Evolutionary conservation across 768 basidiomycete genomes (phyloP), one percentile per base, ranked within the genome.

Genomic region (Filobasidium floriforme): DNA sequence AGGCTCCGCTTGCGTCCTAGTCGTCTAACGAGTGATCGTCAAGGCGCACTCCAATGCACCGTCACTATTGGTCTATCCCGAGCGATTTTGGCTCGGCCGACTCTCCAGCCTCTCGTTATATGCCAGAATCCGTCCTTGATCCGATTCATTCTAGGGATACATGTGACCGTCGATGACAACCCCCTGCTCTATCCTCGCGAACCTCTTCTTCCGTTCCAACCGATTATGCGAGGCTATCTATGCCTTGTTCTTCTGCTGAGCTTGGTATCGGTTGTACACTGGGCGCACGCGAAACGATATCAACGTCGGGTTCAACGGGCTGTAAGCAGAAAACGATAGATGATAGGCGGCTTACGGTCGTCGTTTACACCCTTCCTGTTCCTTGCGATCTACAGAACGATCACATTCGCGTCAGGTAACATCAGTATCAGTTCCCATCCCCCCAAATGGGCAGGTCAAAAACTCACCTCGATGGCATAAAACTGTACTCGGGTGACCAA

Each of bases 361-460:
- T 93, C 90, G 78, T 99, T 99, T 59, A 98, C 83, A 1, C 92
- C 92, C 0, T 90, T 83, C 65, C 87, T 82, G 81, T 97, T 98
- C 66, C 96, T 86, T 11, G 91, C 85, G 77, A 99, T 93, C 89
- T 96, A 61, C 26, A 14, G 41, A 59, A 66, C 51, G 26, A 24
- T 37, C 44, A 12, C 22, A 28, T 55, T 57, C 22, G 61, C 55
- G 19, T 7, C 29, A 46, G n/a, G 3, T 26, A 9, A n/a, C 32
- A 15, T 28, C 28, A 54, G 18, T 7, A 26, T 26, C 7, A 41
- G n/a, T 15, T n/a, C 15, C 26, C 10, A 41, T 55, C 1, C 12
- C 18, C 41, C 3, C 29, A 49, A 14, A 49, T 18, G 7, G 2
- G 19, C 22, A 41, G 57, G 24, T 62, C 15, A 49, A 26, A 63